phyloP scores from a whole-genome alignment of 805 yeast species.

The Nakazawaea ambrosiae region DNA sequence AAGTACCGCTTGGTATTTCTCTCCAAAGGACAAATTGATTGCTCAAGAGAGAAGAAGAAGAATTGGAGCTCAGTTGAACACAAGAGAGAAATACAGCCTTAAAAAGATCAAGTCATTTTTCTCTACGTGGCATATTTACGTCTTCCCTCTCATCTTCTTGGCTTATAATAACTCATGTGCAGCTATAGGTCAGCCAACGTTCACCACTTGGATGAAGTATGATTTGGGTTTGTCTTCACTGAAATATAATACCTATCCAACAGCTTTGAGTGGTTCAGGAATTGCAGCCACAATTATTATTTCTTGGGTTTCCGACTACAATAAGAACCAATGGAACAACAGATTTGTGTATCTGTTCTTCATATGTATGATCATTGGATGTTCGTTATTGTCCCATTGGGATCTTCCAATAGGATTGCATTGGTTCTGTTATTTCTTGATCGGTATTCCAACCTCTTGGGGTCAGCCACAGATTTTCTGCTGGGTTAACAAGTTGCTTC shows the following conservation, averaged over 20 bases:
- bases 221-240: constrained; percentile 25
- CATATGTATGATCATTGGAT: constrained; percentile 31
- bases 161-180: constrained; percentile 30
- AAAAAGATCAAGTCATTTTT: constrained; percentile 33
- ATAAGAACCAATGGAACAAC: constrained; percentile 28
- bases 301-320: constrained; percentile 30
- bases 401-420: constrained; percentile 39
- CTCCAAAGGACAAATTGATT: constrained; percentile 33
- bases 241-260: constrained; percentile 34
- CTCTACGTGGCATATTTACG: constrained; percentile 41
- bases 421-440: constrained; percentile 42
- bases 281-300: constrained; percentile 28
- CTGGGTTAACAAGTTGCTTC: constrained; percentile 46
- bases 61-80: constrained; percentile 35
- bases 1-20: constrained; percentile 33
- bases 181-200: constrained; percentile 33
- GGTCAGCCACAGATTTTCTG: constrained; percentile 52
- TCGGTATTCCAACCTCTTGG: constrained; percentile 42
- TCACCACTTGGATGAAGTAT: constrained; percentile 37
- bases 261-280: constrained; percentile 30
- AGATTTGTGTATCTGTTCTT: constrained; percentile 31
- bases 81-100: constrained; percentile 34
- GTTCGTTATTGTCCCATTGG: constrained; percentile 40
- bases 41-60: constrained; percentile 41
- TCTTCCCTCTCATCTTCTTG: constrained; percentile 33